Base-by-base conservation (phyloP, 1,139 yeast genomes). In the Yamadazyma membranifaciens region DNA sequence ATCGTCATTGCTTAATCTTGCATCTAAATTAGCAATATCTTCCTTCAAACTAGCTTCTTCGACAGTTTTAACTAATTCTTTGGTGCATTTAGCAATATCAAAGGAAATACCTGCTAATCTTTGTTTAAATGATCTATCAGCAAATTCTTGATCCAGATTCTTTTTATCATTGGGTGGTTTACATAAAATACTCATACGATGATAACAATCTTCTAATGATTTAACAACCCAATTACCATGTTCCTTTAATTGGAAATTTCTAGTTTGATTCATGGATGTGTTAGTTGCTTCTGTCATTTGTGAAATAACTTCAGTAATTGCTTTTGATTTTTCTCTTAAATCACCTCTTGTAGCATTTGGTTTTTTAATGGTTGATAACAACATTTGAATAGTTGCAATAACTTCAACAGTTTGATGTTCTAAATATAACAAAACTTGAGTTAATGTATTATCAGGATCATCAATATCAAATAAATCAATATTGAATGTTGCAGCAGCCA, bases 341-440 rank as follows among this genome's bases (percentile, higher is more conserved):
- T 81, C 83, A 6, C 88, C 89, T 51, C 85, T 79, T 0, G 87
- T 84, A 2, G 88, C 82, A 51, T 84, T 83, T 11, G 88, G 87
- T 51, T 80, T 79, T 62, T 84, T 83, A 51, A 86, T 85, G 1
- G 91, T 81, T 3, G 81, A 77, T 46, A 92, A 73, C 46, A 92
- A 72, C 16, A 86, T 78, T 57, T 91, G 97, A 51, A 91, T 91
- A 0, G 96, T 86, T 24, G 89, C 80, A 43, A 92, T 92, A 1
- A 92, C 97, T 53, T 86, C 87, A 27, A 87, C 92, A 0, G 98
- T 91, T 65, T 91, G 96, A 61, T 88, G 95, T 59, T 92, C 98
- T 55, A 92, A 73, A 60, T 88, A 92, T 36, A 83, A 75, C 52
- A 89, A 78, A 42, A 92, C 81, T 55, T 89, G 95, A 4, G 88